Evolutionary conservation across 306 rosid genomes (phyloP).

Genomic region (Prunus mongolica): DNA sequence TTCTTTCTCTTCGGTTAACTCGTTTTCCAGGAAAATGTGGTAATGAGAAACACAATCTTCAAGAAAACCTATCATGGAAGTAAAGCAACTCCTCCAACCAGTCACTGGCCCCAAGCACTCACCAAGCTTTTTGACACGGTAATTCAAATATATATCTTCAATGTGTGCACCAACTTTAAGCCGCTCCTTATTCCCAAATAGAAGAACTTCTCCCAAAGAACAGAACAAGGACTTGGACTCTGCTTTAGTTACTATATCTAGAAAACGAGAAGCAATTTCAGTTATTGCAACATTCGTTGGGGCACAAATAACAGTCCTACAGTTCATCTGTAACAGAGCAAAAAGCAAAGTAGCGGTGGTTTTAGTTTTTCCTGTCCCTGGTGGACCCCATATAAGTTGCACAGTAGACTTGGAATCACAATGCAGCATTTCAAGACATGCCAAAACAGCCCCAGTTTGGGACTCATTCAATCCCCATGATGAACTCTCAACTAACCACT

Average conservation of each 20-base stretch:
- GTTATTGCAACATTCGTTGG: constrained; percentile 76
- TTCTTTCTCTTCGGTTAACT: constrained; percentile 23
- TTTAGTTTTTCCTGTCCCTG: constrained; percentile 81
- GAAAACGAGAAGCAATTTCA: constrained; percentile 55
- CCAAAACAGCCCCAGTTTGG: constrained; percentile 44
- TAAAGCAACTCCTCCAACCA: constrained; percentile 59
- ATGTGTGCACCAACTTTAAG: constrained; percentile 53
- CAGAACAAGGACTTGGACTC: constrained; percentile 24
- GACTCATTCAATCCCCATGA: constrained; percentile 47
- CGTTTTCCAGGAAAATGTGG: constrained; percentile 43
- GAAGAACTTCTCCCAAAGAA: constrained; percentile 53
- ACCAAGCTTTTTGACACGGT: constrained; percentile 45
- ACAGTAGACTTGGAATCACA: constrained; percentile 31
- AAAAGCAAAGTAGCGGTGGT: constrained; percentile 46
- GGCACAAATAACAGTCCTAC: constrained; percentile 64
- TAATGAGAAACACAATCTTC: constrained; percentile 61
- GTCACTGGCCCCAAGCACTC: constrained; percentile 39
- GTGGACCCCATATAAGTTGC: constrained; percentile 85
- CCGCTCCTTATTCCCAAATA: constrained; percentile 65
- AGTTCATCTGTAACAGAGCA: constrained; percentile 34
- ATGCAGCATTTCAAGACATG: constrained; percentile 39
- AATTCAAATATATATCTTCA: constrained; percentile 54
- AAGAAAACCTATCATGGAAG: constrained; percentile 52
- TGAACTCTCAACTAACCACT: background rate
- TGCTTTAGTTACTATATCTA: constrained; percentile 41